These are phyloP conservation scores for Trypanosomatidae sp. DNA, from an alignment of 208 protist species.

Conservation along the genomic window DNA sequence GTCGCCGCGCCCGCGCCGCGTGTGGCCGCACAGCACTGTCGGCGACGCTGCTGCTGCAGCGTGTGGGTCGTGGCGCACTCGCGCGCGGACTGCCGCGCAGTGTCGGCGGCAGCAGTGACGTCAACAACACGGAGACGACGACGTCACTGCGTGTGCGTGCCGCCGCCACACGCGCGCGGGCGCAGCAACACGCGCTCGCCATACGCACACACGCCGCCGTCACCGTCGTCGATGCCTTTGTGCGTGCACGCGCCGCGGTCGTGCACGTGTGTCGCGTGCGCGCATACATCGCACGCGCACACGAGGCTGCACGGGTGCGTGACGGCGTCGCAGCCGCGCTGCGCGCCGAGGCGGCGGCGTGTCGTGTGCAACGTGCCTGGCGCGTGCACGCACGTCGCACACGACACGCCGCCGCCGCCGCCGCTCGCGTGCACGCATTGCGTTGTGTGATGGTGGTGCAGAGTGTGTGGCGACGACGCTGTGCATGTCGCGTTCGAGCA, in stretches of 20 bases:
- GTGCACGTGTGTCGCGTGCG: not conserved
- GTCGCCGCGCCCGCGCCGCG: constrained; percentile 15
- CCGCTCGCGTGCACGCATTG: constrained; percentile 5
- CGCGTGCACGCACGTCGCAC: constrained; percentile 15
- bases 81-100: constrained; percentile 5
- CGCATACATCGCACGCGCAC: constrained; percentile 3
- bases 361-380: constrained; percentile 17
- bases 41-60: constrained; percentile 20
- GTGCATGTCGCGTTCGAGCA: constrained; percentile 9
- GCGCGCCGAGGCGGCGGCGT: constrained; percentile 22
- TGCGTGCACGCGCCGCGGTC: not conserved
- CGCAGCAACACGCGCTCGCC: not conserved
- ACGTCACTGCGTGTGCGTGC: not conserved
- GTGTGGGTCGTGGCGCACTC: constrained; percentile 14
- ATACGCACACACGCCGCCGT: not conserved
- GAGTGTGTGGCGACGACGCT: constrained; percentile 15
- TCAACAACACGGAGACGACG: too few relatives aligned
- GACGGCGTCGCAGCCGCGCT: constrained; percentile 14
- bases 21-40: constrained; percentile 30
- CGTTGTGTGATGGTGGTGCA: constrained; percentile 17
- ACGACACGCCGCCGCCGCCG: constrained; percentile 6
- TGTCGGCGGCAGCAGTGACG: too few relatives aligned
- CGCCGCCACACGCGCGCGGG: not conserved
- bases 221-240: constrained; percentile 5
- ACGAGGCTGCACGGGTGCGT: constrained; percentile 23